Conservation (phyloP, 306 rosid species). For the Styphnolobium japonicum region DNA sequence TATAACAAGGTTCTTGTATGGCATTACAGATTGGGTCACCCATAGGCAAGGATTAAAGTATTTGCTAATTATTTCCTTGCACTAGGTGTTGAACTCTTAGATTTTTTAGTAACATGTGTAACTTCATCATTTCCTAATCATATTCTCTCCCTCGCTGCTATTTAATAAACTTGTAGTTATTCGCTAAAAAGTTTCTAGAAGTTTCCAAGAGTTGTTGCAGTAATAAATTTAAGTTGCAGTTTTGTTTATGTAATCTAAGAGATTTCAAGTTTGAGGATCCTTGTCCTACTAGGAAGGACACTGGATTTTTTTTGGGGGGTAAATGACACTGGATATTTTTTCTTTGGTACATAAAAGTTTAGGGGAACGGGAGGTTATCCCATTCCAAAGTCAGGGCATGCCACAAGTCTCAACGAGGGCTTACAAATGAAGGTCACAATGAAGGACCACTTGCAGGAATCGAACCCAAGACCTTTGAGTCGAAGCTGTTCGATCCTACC, state of each 20-base stretch:
- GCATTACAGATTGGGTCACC: neutral
- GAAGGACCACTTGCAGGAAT: too few relatives aligned
- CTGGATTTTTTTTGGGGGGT: too few relatives aligned
- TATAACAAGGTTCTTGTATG: neutral
- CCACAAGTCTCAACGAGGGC: too few relatives aligned
- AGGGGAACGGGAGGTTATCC: too few relatives aligned
- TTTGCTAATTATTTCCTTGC: neutral
- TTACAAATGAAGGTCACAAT: too few relatives aligned
- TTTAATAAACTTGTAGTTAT: neutral
- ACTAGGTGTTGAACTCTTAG: neutral
- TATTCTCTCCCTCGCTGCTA: neutral
- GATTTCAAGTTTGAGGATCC: neutral
- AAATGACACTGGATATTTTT: neutral
- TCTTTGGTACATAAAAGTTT: too few relatives aligned
- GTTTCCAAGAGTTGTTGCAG: neutral
- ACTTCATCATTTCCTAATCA: neutral
- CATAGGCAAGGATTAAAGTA: neutral
- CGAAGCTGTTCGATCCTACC: too few relatives aligned
- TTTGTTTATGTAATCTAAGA: neutral
- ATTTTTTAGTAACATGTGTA: neutral
- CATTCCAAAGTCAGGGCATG: too few relatives aligned
- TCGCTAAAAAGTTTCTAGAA: neutral
- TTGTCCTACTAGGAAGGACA: neutral
- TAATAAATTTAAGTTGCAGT: neutral
- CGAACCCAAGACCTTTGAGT: too few relatives aligned